Evolutionary conservation across 768 basidiomycete species (phyloP).

Genomic region (Rhizopogon roseolus): DNA sequence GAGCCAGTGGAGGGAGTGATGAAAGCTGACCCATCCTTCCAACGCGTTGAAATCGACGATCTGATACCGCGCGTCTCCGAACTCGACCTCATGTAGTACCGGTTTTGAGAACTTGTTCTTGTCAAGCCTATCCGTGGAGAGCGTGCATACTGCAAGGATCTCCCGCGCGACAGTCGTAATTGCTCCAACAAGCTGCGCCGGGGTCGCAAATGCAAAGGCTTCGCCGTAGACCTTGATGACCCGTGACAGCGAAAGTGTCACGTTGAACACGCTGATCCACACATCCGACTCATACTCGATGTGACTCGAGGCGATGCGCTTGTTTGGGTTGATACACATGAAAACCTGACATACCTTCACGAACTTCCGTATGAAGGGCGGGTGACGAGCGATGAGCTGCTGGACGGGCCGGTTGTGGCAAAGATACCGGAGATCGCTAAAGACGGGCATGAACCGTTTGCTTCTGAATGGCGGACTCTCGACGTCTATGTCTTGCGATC

Average conservation of each 20-base stretch:
- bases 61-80: slow-evolving; percentile 55
- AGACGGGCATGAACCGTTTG: slow-evolving; percentile 94
- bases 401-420: slow-evolving; percentile 81
- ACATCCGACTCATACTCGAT: slow-evolving; percentile 96
- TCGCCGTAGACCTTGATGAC: slow-evolving; percentile 89
- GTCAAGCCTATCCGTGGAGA: slow-evolving; percentile 67
- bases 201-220: slow-evolving; percentile 58
- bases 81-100: slow-evolving; percentile 60
- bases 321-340: slow-evolving; percentile 90
- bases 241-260: slow-evolving; percentile 84
- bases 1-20: slow-evolving; percentile 89
- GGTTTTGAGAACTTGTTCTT: slow-evolving; percentile 57
- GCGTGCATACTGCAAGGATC: slow-evolving; percentile 66
- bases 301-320: slow-evolving; percentile 74
- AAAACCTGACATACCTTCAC: slow-evolving; percentile 81
- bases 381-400: slow-evolving; percentile 65
- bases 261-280: slow-evolving; percentile 96
- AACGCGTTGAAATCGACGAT: slow-evolving; percentile 75
- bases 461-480: slow-evolving; percentile 88
- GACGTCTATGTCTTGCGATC: slow-evolving; percentile 53
- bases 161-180: slow-evolving; percentile 67
- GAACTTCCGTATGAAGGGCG: slow-evolving; percentile 65
- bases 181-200: slow-evolving; percentile 58
- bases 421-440: slow-evolving; percentile 84
- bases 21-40: slow-evolving; percentile 85